Conservation (phyloP, 2,329 filamentous ascomycete species). For the Ophiosphaerella narmari region DNA sequence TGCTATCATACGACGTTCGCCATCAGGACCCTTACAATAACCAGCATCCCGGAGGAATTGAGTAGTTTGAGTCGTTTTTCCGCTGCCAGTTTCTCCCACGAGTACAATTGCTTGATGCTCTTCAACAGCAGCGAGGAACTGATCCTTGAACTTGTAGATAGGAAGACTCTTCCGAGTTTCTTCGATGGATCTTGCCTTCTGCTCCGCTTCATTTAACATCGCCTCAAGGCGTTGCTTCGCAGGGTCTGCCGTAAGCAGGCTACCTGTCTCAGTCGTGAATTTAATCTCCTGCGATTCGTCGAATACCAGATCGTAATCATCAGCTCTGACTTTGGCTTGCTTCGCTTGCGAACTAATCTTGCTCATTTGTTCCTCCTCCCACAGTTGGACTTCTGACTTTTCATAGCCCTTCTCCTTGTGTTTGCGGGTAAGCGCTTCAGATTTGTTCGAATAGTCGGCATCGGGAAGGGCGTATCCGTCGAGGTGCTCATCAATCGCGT, state of each 20-base stretch:
- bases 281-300: slow-evolving; percentile 88
- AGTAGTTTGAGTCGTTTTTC: slow-evolving; percentile 97
- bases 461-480: slow-evolving; percentile 94
- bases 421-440: slow-evolving; percentile 86
- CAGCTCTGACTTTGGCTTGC: slow-evolving; percentile 68
- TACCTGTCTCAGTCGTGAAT: slow-evolving; percentile 57
- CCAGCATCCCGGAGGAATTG: slow-evolving; percentile 81
- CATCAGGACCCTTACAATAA: slow-evolving; percentile 66
- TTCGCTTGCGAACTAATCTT: slow-evolving; percentile 67
- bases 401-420: slow-evolving; percentile 86
- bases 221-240: slow-evolving; percentile 80
- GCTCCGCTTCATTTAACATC: slow-evolving; percentile 85
- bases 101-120: slow-evolving; percentile 88
- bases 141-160: slow-evolving; percentile 84
- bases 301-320: slow-evolving; percentile 90
- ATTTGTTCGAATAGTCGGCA: slow-evolving; percentile 86
- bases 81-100: slow-evolving; percentile 91
- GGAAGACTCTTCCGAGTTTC: slow-evolving; percentile 89
- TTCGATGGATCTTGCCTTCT: slow-evolving; percentile 84
- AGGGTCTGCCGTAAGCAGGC: slow-evolving; percentile 70
- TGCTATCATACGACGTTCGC: slow-evolving; percentile 76
- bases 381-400: slow-evolving; percentile 92
- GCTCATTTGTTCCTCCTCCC: slow-evolving; percentile 86
- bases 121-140: slow-evolving; percentile 84
- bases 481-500: slow-evolving; percentile 86